Evolutionary conservation across 2,329 filamentous ascomycete species (phyloP).

Genomic region (Xylaria hypoxylon): DNA sequence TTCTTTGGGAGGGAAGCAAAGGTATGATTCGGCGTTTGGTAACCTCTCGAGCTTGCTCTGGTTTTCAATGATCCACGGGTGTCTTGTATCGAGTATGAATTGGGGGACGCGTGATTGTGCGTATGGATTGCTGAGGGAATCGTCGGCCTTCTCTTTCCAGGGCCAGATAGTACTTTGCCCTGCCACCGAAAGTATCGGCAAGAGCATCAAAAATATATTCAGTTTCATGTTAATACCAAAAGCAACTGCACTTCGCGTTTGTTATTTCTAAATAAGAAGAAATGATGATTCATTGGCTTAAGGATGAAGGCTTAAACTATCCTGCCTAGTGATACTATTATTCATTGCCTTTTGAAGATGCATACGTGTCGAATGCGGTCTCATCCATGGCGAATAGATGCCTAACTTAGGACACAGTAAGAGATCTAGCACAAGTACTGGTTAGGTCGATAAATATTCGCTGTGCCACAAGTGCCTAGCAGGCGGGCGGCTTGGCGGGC

Average conservation of each 20-base stretch:
- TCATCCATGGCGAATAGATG: background rate
- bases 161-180: background rate
- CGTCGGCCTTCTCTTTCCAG: slow-evolving; percentile 4
- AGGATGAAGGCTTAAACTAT: background rate
- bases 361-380: background rate
- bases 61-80: slow-evolving; percentile 28
- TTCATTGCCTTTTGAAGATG: background rate
- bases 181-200: background rate
- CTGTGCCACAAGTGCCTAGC: too few species aligned
- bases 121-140: slow-evolving; percentile 16
- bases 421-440: too few species aligned
- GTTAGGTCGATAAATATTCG: too few species aligned
- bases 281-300: background rate
- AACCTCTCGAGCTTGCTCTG: slow-evolving; percentile 14
- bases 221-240: background rate
- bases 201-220: background rate
- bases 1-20: slow-evolving; percentile 7
- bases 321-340: background rate
- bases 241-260: background rate
- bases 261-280: background rate
- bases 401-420: background rate
- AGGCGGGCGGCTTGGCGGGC: too few species aligned
- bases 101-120: slow-evolving; percentile 25
- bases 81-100: slow-evolving; percentile 22
- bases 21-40: slow-evolving; percentile 14